Base-by-base conservation (phyloP, 345 rosid genomes). In the Toxicodendron radicans region DNA sequence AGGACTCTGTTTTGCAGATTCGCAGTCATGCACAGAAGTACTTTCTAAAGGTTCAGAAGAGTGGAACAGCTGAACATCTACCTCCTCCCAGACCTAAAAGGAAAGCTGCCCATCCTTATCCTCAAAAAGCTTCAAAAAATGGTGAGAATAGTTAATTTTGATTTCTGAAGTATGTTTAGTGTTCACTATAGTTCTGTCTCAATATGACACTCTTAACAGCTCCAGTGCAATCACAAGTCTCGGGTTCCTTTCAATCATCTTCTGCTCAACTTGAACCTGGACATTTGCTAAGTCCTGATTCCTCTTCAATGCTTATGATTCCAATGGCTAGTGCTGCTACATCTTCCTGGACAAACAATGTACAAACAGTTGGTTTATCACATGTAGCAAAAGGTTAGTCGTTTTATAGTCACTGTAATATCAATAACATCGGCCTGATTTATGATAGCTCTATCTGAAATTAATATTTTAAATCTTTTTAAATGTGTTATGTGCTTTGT, bases 51-150 rank as follows among this genome's bases (percentile, higher is more conserved):
- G 97, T 88, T 58, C 94, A 91, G 80, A 93, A 91, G 86, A 93
- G 73, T 78, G 97, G 97, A 67, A 85, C 93, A 5, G 85, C 81
- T 63, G 96, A 91, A 85, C 97, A 93, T 80, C 82, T 93, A 78
- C 96, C 97, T 80, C 97, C 96, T 20, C 97, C 97, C 67, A 84
- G 97, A 52, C 97, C 97, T 18, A 92, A 92, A 80, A 84, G 96
- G 79, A 93, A 91, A 87, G 94, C 97, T 10, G 90, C 94, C 73
- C 97, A 89, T 87, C 96, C 97, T n/a, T 93, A 93, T 82, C 97
- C 97, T 71, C 97, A 91, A 52, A 92, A 92, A 70, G 96, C 96
- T 33, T 82, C 90, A 3, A 92, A 91, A 80, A 85, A 75, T 71
- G 88, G 97, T 92, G 71, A 41, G 80, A 58, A 61, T 53, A 49